Conservation (phyloP, 345 rosid genomes). For the Corymbia maculata region DNA sequence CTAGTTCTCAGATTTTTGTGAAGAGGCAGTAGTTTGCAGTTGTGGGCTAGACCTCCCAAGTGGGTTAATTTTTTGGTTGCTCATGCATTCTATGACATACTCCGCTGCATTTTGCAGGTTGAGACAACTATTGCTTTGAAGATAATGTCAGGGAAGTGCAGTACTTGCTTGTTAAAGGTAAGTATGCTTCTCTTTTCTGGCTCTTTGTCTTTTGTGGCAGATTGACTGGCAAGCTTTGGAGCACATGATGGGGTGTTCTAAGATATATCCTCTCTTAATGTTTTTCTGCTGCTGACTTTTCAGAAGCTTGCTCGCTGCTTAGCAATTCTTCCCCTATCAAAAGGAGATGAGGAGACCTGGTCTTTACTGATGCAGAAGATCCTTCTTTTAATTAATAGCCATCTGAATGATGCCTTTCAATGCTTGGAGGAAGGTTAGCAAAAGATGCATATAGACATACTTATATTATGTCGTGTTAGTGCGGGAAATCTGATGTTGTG, state of each 20-base stretch:
- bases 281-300: conserved; percentile 2
- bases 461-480: not conserved
- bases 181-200: not conserved
- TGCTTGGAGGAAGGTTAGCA: conserved; percentile 77
- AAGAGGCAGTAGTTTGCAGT: not conserved
- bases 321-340: conserved; percentile 77
- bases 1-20: not conserved
- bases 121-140: conserved; percentile 62
- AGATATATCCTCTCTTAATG: not conserved
- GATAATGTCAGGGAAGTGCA: conserved; percentile 49
- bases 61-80: not conserved
- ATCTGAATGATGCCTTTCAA: conserved; percentile 57
- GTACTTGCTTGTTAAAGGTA: conserved; percentile 57
- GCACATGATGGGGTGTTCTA: not conserved
- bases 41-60: not conserved
- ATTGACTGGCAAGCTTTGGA: not conserved
- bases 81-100: not conserved
- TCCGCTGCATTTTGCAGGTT: conserved; percentile 29
- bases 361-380: conserved; percentile 59
- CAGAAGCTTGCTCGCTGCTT: conserved; percentile 78
- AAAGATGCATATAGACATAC: not conserved
- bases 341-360: conserved; percentile 81
- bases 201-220: not conserved
- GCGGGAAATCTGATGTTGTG: not conserved
- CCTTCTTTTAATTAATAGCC: conserved; percentile 42